Percentiles rank a stretch among this genome's conserved stretches.
phyloP scores from a whole-genome alignment of 139 green algal genomes.

The Chloropicon primus region DNA sequence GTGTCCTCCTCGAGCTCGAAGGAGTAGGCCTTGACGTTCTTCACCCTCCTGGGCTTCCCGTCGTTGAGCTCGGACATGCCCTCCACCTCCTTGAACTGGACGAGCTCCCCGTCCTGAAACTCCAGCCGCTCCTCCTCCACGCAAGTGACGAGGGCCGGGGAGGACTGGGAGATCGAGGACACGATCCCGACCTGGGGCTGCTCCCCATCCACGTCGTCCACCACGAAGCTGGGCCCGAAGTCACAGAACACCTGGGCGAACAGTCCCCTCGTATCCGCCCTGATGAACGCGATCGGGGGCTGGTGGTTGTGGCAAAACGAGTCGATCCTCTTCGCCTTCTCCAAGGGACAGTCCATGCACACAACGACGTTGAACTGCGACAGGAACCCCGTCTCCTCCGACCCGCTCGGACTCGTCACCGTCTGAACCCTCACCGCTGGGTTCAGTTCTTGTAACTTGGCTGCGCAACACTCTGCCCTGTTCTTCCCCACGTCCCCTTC shows the following conservation, averaged over 20 bases:
- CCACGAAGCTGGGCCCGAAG: conserved; percentile 77
- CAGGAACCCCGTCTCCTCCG: neutral
- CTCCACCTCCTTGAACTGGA: conserved; percentile 73
- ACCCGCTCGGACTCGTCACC: conserved; percentile 4
- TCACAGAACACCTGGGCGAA: conserved; percentile 92
- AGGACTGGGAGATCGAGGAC: conserved; percentile 55
- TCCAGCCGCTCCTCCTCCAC: conserved; percentile 96
- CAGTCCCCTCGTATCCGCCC: conserved; percentile 67
- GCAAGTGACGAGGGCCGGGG: conserved; percentile 73
- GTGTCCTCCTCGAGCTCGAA: conserved; percentile 91
- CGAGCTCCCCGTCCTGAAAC: conserved; percentile 57
- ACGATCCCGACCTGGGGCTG: conserved; percentile 86
- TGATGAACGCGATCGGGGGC: conserved; percentile 70
- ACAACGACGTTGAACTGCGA: conserved; percentile 53
- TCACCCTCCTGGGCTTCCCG: conserved; percentile 47
- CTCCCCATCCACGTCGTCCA: conserved; percentile 78
- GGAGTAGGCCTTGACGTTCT: conserved; percentile 77
- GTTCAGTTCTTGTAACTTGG: conserved; percentile 92
- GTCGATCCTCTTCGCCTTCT: conserved; percentile 55
- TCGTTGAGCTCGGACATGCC: conserved; percentile 80
- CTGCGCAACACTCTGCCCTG: conserved; percentile 71
- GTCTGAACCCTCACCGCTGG: conserved; percentile 61
- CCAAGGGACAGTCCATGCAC: conserved; percentile 39
- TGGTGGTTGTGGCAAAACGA: conserved; percentile 54
- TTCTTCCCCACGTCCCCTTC: conserved; percentile 78